Conservation (phyloP, 441 rosid species). For the Corymbia calophylla region DNA sequence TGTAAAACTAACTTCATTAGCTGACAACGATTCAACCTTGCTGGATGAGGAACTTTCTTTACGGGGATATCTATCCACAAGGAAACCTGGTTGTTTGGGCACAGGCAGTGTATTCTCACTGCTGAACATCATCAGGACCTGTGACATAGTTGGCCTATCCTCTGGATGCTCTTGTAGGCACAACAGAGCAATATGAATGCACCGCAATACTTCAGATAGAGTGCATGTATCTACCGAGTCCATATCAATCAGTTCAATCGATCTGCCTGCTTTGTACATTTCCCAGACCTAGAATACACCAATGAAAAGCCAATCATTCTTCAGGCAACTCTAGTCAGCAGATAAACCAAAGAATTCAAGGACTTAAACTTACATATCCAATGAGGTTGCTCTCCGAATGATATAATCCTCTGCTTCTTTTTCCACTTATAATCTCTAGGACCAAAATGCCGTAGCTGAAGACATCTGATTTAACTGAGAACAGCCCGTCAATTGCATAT, state of each 20-base stretch:
- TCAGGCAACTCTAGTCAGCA: neutral
- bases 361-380: neutral
- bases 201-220: neutral
- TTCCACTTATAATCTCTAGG: neutral
- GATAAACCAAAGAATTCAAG: neutral
- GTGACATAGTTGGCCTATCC: slow-evolving; percentile 1
- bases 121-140: neutral
- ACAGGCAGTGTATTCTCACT: neutral
- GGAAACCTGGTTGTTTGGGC: neutral
- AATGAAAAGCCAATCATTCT: neutral
- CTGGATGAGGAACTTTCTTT: neutral
- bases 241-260: neutral
- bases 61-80: neutral
- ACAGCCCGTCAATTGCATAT: neutral
- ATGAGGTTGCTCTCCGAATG: neutral
- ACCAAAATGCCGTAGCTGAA: neutral
- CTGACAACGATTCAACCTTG: neutral
- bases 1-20: neutral
- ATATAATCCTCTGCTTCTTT: neutral
- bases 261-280: neutral
- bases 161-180: neutral
- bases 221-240: neutral
- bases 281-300: neutral
- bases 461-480: neutral
- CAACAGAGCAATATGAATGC: neutral